phyloP scores from a whole-genome alignment of 2,329 filamentous ascomycete species.

The Coniella vitis region DNA sequence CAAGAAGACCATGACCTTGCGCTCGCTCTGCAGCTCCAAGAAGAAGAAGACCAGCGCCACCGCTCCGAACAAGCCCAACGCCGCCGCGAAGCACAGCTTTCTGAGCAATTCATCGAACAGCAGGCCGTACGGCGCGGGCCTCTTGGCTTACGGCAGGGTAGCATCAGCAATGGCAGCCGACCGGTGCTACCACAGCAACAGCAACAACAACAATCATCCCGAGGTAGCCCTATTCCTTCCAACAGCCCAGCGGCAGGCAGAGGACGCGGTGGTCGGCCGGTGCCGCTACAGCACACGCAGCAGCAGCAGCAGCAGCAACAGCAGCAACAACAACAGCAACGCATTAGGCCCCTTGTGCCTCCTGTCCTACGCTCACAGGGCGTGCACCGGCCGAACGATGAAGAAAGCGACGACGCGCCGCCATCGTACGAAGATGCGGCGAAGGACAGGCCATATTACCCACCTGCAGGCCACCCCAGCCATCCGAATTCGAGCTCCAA shows the following conservation, averaged over 20 bases:
- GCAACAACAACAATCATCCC: conserved; percentile 15
- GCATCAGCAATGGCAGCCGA: neutral
- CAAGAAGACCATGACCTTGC: conserved; percentile 85
- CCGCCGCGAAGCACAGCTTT: conserved; percentile 59
- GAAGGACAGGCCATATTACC: conserved; percentile 43
- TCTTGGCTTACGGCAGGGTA: conserved; percentile 4
- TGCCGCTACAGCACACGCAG: conserved; percentile 13
- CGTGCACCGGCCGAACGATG: conserved; percentile 31
- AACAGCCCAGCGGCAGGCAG: conserved; percentile 7
- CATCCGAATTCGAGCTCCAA: conserved; percentile 37
- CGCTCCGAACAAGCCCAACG: conserved; percentile 54
- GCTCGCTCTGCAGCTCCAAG: conserved; percentile 84
- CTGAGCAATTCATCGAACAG: conserved; percentile 64
- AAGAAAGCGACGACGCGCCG: conserved; percentile 43
- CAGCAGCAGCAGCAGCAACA: conserved; percentile 14
- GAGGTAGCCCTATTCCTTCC: conserved; percentile 15
- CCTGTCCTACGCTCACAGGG: conserved; percentile 28
- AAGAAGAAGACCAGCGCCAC: conserved; percentile 81
- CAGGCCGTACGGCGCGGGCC: conserved; percentile 32
- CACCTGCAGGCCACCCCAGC: conserved; percentile 44
- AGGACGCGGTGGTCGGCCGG: conserved; percentile 7
- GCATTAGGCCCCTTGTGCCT: conserved; percentile 40
- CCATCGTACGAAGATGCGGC: conserved; percentile 53
- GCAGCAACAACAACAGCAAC: conserved; percentile 14
- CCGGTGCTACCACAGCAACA: conserved; percentile 2